These are phyloP conservation scores for Globisporangium sylvaticum DNA, from an alignment of 352 stramenopile species.

Conservation along the genomic window DNA sequence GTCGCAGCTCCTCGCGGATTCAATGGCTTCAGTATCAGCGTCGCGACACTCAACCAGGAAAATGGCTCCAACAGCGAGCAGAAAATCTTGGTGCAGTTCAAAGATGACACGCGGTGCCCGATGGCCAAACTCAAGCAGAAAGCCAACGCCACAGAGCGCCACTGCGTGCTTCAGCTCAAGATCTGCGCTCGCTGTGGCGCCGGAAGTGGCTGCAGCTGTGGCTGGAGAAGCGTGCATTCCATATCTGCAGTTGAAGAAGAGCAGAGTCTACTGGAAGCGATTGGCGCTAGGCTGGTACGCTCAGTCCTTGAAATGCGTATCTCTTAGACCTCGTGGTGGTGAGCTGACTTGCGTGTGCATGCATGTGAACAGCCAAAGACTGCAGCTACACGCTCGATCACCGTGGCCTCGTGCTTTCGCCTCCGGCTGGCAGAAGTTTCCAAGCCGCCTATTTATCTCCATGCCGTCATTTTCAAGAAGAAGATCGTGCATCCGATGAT, in stretches of 20 bases:
- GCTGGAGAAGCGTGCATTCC: slow-evolving; percentile 24
- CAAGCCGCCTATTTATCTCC: slow-evolving; percentile 5
- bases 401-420: neutral
- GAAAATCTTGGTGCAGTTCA: slow-evolving; percentile 10
- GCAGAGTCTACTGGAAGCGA: slow-evolving; percentile 26
- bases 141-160: neutral
- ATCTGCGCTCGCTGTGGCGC: slow-evolving; percentile 28
- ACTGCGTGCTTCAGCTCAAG: slow-evolving; percentile 15
- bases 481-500: slow-evolving; percentile 36
- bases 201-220: slow-evolving; percentile 15
- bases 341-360: neutral
- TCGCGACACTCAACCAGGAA: neutral
- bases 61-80: neutral
- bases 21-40: slow-evolving; percentile 1
- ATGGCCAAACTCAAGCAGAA: neutral
- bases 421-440: neutral
- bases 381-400: neutral
- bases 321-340: neutral
- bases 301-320: neutral
- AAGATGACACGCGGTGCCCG: neutral
- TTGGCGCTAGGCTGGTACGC: slow-evolving; percentile 24
- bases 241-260: slow-evolving; percentile 21
- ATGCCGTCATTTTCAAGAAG: slow-evolving; percentile 25
- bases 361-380: slow-evolving; percentile 1
- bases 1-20: neutral